Base-by-base conservation (phyloP, 2,329 filamentous ascomycete genomes). In the Nemania diffusa region DNA sequence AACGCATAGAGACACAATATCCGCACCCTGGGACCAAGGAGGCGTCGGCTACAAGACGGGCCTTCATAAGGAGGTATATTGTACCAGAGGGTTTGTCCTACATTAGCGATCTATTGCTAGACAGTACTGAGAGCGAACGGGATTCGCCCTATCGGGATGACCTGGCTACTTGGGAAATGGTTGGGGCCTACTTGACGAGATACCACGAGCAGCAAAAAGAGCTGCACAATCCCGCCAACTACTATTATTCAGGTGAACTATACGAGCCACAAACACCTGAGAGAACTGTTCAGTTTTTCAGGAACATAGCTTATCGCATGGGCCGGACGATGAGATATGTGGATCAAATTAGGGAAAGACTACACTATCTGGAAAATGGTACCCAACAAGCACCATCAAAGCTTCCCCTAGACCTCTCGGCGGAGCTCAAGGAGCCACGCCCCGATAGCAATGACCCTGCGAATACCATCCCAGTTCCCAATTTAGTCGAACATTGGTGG, bases 261-360 rank as follows among this genome's bases (percentile, higher is more conserved):
- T 57, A 64, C 20, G 50, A 53, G 15, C 34, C 70, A 11, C 67
- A 68, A n/a, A 68, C 73, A 3, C 72, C 71, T 11, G 75, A 73
- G 62, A 75, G 46, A 57, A 77, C 73, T 6, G 65, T 46, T 6
- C 73, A 75, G 29, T 78, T 78, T 66, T 73, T 79, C 63, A 75
- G 76, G 58, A 74, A 78, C 26, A 71, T 82, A 22, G 80, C 77
- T 24, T 82, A 77, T 67, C 80, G 82, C 44, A 76, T 83, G 64
- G 82, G 82, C 27, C 69, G 72, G 51, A 81, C 80, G 15, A 67
- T 78, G 55, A 65, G 69, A 17, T 72, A 77, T 44, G 71, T 67
- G 20, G 42, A 71, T 3, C 44, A 65, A n/a, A 71, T 76, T 40
- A 70, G 67, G 51, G 44, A 63, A n/a, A 65, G 73, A 50, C 64